Percentiles rank a stretch among this genome's conserved stretches.
Evolutionary conservation across 1,284 basidiomycete genomes (phyloP).

Genomic region (Xerocomus nothofagi): DNA sequence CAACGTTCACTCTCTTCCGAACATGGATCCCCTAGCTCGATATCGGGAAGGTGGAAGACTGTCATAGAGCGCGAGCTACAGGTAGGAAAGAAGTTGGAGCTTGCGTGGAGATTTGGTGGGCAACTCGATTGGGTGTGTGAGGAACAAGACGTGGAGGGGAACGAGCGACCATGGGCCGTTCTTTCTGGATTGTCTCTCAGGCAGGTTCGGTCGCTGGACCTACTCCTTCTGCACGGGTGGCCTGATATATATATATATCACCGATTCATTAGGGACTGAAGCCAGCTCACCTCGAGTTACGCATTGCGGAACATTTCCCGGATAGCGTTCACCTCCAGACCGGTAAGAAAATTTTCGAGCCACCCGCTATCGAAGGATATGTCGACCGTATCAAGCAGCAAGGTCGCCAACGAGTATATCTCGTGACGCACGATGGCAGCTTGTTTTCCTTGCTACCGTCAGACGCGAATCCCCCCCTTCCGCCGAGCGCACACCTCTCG

Average conservation of each 20-base stretch:
- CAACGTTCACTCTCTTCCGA: conserved; percentile 50
- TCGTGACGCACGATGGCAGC: conserved; percentile 72
- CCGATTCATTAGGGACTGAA: conserved; percentile 42
- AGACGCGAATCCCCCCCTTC: conserved; percentile 66
- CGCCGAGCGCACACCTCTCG: conserved; percentile 51
- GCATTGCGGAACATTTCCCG: conserved; percentile 66
- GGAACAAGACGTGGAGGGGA: conserved; percentile 60
- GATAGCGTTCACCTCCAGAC: conserved; percentile 54
- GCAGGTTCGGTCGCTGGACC: conserved; percentile 45
- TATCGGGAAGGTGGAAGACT: conserved; percentile 53
- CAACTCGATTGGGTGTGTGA: conserved; percentile 83
- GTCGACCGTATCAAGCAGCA: conserved; percentile 68
- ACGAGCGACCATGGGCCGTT: conserved; percentile 67
- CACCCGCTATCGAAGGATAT: conserved; percentile 79
- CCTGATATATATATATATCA: conserved; percentile 17
- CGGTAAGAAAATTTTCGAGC: conserved; percentile 61
- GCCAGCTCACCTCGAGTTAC: conserved; percentile 67
- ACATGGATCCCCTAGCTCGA: conserved; percentile 17
- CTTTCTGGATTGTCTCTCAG: conserved; percentile 71
- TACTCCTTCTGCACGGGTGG: not conserved
- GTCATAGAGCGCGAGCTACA: conserved; percentile 55
- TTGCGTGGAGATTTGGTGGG: conserved; percentile 74
- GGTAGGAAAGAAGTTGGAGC: conserved; percentile 60
- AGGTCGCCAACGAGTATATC: conserved; percentile 62
- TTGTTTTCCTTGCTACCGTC: conserved; percentile 60